Conservation (phyloP, 495 filamentous ascomycete genomes). For the Hypoxylon cercidicola region DNA sequence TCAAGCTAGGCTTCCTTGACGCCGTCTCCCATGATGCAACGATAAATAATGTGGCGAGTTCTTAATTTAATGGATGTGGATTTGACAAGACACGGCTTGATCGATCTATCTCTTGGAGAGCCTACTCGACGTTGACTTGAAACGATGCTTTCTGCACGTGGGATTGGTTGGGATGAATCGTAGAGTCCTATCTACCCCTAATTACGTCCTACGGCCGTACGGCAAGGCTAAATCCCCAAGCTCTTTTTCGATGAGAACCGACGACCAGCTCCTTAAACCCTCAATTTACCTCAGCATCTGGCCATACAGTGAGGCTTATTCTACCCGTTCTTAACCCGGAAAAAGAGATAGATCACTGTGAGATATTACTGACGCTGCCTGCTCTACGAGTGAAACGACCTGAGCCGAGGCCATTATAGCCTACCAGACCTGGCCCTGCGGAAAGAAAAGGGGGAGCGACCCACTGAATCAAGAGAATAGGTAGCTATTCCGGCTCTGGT, state of each 20-base stretch:
- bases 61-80: conserved; percentile 23
- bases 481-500: conserved; percentile 7
- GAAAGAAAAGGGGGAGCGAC: conserved; percentile 8
- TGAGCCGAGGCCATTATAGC: not conserved
- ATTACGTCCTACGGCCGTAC: no score
- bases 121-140: conserved; percentile 1
- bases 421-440: not conserved
- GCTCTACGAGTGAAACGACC: conserved; percentile 1
- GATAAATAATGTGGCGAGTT: not conserved
- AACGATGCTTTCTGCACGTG: conserved; percentile 22
- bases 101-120: conserved; percentile 5
- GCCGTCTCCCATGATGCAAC: conserved; percentile 3
- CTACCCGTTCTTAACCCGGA: not conserved
- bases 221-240: no score
- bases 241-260: no score
- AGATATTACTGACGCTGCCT: not conserved
- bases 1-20: conserved; percentile 17
- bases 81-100: not conserved
- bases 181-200: not conserved
- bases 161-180: conserved; percentile 4
- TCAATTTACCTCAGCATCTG: not conserved
- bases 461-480: not conserved
- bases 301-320: conserved; percentile 12
- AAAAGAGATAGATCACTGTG: not conserved
- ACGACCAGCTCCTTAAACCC: no score